Conservation (phyloP, 1,284 basidiomycete genomes). For the Cryptococcus floricola region DNA sequence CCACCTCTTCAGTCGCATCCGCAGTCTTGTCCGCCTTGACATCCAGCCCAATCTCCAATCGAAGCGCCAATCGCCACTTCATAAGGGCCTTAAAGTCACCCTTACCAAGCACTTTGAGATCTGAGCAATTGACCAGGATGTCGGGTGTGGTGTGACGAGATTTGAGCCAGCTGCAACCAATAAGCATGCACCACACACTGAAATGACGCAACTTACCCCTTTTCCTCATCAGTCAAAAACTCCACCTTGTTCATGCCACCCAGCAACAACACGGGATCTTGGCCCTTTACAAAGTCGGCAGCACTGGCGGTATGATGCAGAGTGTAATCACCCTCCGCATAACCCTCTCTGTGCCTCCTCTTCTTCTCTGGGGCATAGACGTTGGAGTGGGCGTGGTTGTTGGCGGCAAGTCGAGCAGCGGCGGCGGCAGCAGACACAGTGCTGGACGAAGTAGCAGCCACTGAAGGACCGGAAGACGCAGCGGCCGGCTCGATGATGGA, state of each 20-base stretch:
- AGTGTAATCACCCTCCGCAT: conserved; percentile 91
- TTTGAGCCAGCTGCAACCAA: conserved; percentile 60
- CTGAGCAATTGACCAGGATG: conserved; percentile 74
- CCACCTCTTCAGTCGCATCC: conserved; percentile 71
- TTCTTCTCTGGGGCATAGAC: conserved; percentile 98
- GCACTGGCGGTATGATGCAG: conserved; percentile 75
- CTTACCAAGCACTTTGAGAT: conserved; percentile 96
- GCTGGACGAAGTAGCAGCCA: conserved; percentile 24
- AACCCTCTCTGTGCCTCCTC: conserved; percentile 86
- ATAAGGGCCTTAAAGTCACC: conserved; percentile 92
- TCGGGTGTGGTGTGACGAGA: conserved; percentile 72
- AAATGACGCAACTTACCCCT: conserved; percentile 56
- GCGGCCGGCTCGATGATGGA: conserved; percentile 38
- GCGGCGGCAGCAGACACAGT: conserved; percentile 37
- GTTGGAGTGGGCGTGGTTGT: conserved; percentile 61
- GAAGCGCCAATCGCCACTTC: conserved; percentile 81
- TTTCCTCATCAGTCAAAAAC: conserved; percentile 80
- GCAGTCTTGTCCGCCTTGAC: conserved; percentile 66
- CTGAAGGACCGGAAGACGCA: conserved; percentile 8
- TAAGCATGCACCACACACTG: neutral
- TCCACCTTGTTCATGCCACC: conserved; percentile 80
- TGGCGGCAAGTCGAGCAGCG: conserved; percentile 29
- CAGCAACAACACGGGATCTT: conserved; percentile 74
- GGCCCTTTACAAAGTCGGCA: conserved; percentile 65
- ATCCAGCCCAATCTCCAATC: conserved; percentile 82